Evolutionary conservation across 2,329 filamentous ascomycete genomes (phyloP).

Genomic region (Zasmidium angulare): DNA sequence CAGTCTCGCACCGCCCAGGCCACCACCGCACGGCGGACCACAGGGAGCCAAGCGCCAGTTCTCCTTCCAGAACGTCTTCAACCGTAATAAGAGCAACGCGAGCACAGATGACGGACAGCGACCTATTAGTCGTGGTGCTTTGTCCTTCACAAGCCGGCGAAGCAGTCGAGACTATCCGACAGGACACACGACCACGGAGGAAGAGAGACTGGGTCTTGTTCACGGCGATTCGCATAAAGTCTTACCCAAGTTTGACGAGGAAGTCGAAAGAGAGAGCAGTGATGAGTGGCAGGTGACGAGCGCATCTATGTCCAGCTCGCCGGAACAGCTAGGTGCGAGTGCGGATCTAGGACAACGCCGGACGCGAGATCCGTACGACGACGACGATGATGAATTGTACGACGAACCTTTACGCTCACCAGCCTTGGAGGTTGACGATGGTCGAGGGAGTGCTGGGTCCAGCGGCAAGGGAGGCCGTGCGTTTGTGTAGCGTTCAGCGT

Average conservation of each 20-base stretch:
- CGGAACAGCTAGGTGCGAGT: conserved; percentile 26
- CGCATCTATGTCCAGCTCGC: conserved; percentile 26
- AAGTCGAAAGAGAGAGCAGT: conserved; percentile 19
- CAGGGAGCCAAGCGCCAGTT: conserved; percentile 72
- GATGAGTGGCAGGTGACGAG: conserved; percentile 36
- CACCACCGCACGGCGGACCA: conserved; percentile 53
- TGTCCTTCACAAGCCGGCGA: conserved; percentile 33
- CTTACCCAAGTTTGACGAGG: conserved; percentile 20
- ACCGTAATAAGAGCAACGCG: conserved; percentile 48
- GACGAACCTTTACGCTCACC: conserved; percentile 26
- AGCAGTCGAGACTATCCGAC: conserved; percentile 23
- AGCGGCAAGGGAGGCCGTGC: conserved; percentile 12
- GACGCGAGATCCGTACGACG: conserved; percentile 17
- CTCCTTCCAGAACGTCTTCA: conserved; percentile 86
- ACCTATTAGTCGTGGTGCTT: conserved; percentile 35
- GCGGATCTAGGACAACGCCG: conserved; percentile 26
- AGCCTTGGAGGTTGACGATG: conserved; percentile 3
- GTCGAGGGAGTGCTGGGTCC: conserved; percentile 9
- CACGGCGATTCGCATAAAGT: conserved; percentile 32
- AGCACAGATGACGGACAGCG: conserved; percentile 27
- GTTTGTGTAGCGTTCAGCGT: conserved; percentile 9
- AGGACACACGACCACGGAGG: conserved; percentile 33
- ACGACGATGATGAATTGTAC: conserved; percentile 26
- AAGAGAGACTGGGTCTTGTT: conserved; percentile 39
- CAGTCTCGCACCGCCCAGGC: conserved; percentile 53